phyloP scores from a whole-genome alignment of 257 asterid species.

The Verbena officinalis region DNA sequence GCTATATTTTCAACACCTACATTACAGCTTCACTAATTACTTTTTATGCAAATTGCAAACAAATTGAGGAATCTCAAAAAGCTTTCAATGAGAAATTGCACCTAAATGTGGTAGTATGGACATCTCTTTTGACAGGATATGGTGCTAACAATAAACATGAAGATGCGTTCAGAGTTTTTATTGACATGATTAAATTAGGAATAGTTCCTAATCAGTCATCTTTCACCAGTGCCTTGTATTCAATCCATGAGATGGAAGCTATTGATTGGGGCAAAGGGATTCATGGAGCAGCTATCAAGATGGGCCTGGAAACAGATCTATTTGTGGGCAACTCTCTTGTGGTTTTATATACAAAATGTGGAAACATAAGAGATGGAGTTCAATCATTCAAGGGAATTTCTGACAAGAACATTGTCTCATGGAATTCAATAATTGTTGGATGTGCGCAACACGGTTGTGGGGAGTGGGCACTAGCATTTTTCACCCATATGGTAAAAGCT shows the following conservation, averaged over 20 bases:
- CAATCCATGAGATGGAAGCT: slow-evolving; percentile 63
- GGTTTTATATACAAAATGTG: slow-evolving; percentile 66
- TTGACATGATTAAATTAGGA: slow-evolving; percentile 59
- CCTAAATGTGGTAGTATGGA: slow-evolving; percentile 77
- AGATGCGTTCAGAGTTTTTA: slow-evolving; percentile 57
- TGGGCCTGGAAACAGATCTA: slow-evolving; percentile 58
- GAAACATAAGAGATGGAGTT: slow-evolving; percentile 57
- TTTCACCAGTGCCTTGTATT: slow-evolving; percentile 80
- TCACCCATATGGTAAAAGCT: slow-evolving; percentile 63
- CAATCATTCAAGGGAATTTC: slow-evolving; percentile 49
- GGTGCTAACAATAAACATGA: slow-evolving; percentile 58
- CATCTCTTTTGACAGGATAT: slow-evolving; percentile 83
- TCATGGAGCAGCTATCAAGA: slow-evolving; percentile 65
- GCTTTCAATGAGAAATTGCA: slow-evolving; percentile 61
- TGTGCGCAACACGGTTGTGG: slow-evolving; percentile 85
- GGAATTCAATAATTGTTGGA: slow-evolving; percentile 87
- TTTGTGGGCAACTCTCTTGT: slow-evolving; percentile 88
- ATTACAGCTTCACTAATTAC: slow-evolving; percentile 69
- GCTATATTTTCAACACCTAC: slow-evolving; percentile 51
- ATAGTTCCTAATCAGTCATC: slow-evolving; percentile 82
- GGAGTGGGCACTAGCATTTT: slow-evolving; percentile 62
- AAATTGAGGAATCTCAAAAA: slow-evolving; percentile 46
- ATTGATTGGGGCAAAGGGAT: slow-evolving; percentile 61
- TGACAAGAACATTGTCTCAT: slow-evolving; percentile 70
- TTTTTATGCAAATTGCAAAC: slow-evolving; percentile 68